A percentile compares a stretch with the other conserved stretches of the same genome.
phyloP scores from a whole-genome alignment of 257 asterid species.

The Striga asiatica region DNA sequence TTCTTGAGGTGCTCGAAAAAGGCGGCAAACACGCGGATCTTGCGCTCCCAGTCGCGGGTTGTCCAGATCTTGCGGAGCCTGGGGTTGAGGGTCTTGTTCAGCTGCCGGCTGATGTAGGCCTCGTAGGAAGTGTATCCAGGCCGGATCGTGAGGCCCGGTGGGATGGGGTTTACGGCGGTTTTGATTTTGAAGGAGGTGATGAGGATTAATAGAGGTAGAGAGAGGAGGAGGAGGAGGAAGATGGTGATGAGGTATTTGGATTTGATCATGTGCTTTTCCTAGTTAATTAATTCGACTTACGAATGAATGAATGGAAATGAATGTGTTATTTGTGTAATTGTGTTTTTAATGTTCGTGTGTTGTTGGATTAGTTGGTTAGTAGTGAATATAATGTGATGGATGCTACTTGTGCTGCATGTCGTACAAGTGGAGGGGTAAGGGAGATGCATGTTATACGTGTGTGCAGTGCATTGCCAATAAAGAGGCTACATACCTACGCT shows the following conservation, averaged over 20 bases:
- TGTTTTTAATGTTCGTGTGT: no score
- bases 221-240: background rate
- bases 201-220: background rate
- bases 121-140: conserved; percentile 53
- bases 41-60: conserved; percentile 67
- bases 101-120: conserved; percentile 45
- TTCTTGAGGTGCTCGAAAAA: conserved; percentile 39
- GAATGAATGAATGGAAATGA: no score
- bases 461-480: no score
- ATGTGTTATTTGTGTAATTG: no score
- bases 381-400: no score
- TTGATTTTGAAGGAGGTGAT: background rate
- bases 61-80: conserved; percentile 45
- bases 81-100: conserved; percentile 61
- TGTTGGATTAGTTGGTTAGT: no score
- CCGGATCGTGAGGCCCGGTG: conserved; percentile 49
- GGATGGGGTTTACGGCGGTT: background rate
- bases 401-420: no score
- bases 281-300: no score
- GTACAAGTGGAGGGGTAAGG: no score
- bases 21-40: conserved; percentile 35
- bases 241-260: background rate
- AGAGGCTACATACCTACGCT: no score
- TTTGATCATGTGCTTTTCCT: background rate
- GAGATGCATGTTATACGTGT: no score